Evolutionary conservation across 129 eudicot genomes (phyloP), one percentile per base, ranked within the genome.

Genomic region (Oenanthe sinensis): DNA sequence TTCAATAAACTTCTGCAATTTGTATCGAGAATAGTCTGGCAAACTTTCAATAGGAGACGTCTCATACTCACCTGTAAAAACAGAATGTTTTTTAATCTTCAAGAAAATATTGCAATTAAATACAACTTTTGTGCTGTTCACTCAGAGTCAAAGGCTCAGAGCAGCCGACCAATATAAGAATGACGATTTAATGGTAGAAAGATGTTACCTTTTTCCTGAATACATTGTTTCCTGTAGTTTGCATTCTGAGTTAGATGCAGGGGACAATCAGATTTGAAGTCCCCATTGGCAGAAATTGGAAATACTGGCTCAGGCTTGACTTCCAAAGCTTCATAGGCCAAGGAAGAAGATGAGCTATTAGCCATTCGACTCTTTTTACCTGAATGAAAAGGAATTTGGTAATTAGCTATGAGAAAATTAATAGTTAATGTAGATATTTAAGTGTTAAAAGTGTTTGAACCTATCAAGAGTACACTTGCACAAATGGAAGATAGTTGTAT

Each of bases 311-410:
- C 22, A 74, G 79, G 77, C 46, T 74, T 36, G 9, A 75, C 19
- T 36, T 28, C 48, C 33, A 52, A 55, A 74, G 71, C 40, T 49
- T 82, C 77, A 58, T 48, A 75, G 13, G 58, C 75, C 13, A 76
- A 71, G 81, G 77, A 49, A 37, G 63, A 20, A 9, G 69, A 39
- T 70, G 69, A 54, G 20, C 62, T 24, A 36, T 82, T 30, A 82
- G 76, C 77, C 16, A 55, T 50, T 24, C 48, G 65, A 62, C 67
- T 68, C 55, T 78, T 81, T 80, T 78, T 86, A 48, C 87, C 89
- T 86, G 82, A 79, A 68, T 37, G 12, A 40, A 33, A 52, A 58
- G 67, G 44, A 70, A 39, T 5, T 60, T 6, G 47, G 28, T 26
- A 40, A 20, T 11, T 28, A 26, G 47, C 22, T 62, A 22, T n/a